phyloP scores from a whole-genome alignment of 2,329 filamentous ascomycete genomes.

The Fusarium sp. region DNA sequence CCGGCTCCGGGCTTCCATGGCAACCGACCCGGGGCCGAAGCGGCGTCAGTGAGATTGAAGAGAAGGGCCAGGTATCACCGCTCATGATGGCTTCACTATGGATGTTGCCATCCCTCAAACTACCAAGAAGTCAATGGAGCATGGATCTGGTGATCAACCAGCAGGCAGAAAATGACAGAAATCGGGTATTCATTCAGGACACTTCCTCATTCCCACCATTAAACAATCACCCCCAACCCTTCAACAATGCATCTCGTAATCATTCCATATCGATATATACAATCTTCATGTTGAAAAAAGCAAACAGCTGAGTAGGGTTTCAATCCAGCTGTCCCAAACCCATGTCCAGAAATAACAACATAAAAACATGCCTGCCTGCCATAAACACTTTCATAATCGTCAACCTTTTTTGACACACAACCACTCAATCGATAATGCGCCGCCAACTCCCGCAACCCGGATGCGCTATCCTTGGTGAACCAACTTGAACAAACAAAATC shows the following conservation, averaged over 20 bases:
- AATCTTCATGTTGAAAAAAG: conserved; percentile 24
- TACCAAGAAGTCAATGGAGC: background rate
- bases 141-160: background rate
- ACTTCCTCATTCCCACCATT: background rate
- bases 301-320: conserved; percentile 6
- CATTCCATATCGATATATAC: conserved; percentile 41
- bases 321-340: conserved; percentile 9
- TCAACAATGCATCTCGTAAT: conserved; percentile 18
- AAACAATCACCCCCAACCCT: background rate
- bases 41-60: no score
- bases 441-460: conserved; percentile 39
- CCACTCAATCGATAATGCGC: conserved; percentile 35
- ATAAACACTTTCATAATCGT: conserved; percentile 35
- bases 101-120: background rate
- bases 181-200: background rate
- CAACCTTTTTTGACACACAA: conserved; percentile 24
- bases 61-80: no score
- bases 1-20: background rate
- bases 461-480: conserved; percentile 23
- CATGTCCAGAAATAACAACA: conserved; percentile 38
- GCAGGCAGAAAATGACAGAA: background rate
- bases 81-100: background rate
- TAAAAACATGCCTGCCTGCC: conserved; percentile 18
- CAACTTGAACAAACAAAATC: conserved; percentile 6
- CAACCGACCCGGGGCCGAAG: background rate